phyloP scores from a whole-genome alignment of 768 basidiomycete species.

The Hirschioporus abietinus region DNA sequence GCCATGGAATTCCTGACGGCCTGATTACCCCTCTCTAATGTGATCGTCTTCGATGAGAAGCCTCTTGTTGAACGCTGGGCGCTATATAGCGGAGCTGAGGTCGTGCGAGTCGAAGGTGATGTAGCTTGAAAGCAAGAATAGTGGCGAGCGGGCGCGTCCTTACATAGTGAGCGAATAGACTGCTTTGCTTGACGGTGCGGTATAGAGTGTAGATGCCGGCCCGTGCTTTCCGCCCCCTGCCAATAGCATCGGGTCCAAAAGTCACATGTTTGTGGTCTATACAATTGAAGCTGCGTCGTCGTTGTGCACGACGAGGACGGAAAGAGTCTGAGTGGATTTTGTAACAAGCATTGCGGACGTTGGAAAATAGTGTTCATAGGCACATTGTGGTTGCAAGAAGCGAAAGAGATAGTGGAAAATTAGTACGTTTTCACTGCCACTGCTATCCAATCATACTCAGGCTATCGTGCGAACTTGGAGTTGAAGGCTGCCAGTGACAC shows the following conservation, averaged over 20 bases:
- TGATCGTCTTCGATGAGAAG: background rate
- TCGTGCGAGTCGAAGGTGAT: background rate
- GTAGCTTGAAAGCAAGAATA: background rate
- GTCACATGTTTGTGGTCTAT: background rate
- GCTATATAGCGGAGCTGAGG: background rate
- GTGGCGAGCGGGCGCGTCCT: background rate
- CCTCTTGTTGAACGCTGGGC: background rate
- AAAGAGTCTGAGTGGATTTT: background rate
- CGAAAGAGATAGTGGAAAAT: background rate
- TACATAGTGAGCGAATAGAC: conserved; percentile 1
- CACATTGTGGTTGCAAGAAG: background rate
- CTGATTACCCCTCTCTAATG: background rate
- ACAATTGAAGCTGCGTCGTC: background rate
- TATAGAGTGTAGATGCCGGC: background rate
- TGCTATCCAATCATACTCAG: background rate
- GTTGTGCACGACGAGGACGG: background rate
- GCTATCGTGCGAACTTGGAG: background rate
- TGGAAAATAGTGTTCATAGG: background rate
- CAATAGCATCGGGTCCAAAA: too few relatives aligned
- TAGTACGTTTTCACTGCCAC: background rate
- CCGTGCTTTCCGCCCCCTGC: background rate
- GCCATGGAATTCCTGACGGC: background rate
- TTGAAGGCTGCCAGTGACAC: too few relatives aligned
- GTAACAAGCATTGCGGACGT: background rate
- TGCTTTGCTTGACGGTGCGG: background rate